Conservation (phyloP, 345 rosid species). For the Euclidium syriacum region DNA sequence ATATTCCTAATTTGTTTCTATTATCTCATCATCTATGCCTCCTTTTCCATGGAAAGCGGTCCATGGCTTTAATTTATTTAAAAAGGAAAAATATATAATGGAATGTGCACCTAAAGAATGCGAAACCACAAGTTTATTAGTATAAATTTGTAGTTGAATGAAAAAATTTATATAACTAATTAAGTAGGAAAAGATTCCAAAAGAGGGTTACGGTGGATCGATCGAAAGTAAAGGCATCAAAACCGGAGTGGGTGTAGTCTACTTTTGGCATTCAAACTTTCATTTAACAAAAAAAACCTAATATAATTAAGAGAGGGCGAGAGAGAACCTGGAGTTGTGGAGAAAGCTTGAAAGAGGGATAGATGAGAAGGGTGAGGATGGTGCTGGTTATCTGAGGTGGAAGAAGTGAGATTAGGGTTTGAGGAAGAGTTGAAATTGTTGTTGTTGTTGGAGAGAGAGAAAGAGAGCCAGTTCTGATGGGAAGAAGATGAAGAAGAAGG, state of each 20-base stretch:
- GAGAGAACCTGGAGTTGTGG: slow-evolving; percentile 34
- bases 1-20: too few species aligned
- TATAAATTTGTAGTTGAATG: background rate
- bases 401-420: slow-evolving; percentile 24
- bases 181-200: background rate
- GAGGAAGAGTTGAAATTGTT: slow-evolving; percentile 18
- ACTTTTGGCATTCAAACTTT: background rate
- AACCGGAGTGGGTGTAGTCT: slow-evolving; percentile 2
- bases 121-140: slow-evolving; percentile 16
- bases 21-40: background rate
- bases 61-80: background rate
- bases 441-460: slow-evolving; percentile 49
- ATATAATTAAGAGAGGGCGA: background rate
- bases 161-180: background rate
- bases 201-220: background rate
- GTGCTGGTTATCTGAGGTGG: slow-evolving; percentile 23
- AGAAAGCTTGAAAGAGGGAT: slow-evolving; percentile 49
- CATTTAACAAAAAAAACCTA: background rate
- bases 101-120: slow-evolving; percentile 12
- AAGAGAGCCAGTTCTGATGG: slow-evolving; percentile 43
- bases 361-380: slow-evolving; percentile 34
- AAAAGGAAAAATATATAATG: background rate
- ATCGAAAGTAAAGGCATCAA: slow-evolving; percentile 1
- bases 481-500: slow-evolving; percentile 36
- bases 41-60: slow-evolving; percentile 4